Percentiles rank a stretch among this genome's conserved stretches.
These are phyloP conservation scores for Scytalidium lignicola DNA, from an alignment of 2,329 filamentous ascomycete genomes.

Conservation along the genomic window DNA sequence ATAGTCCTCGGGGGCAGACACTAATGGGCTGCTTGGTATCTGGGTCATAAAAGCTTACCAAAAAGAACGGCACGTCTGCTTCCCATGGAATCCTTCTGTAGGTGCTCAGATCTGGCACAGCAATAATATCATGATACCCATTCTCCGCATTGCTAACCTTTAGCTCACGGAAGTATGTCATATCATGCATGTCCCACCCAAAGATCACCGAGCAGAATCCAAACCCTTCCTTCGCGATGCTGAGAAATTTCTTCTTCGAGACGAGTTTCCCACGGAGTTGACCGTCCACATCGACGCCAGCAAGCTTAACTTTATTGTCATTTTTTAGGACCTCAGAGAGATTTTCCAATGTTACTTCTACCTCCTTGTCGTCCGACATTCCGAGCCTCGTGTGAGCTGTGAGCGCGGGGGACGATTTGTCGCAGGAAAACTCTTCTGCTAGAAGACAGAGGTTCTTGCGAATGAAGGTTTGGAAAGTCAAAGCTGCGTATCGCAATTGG, in stretches of 20 bases:
- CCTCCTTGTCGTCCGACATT: slow-evolving; percentile 17
- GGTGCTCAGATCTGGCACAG: slow-evolving; percentile 70
- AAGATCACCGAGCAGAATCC: slow-evolving; percentile 94
- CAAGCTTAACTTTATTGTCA: slow-evolving; percentile 80
- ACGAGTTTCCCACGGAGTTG: slow-evolving; percentile 84
- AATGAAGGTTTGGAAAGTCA: too few species aligned
- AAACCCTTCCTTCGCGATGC: slow-evolving; percentile 74
- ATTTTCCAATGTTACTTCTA: slow-evolving; percentile 54
- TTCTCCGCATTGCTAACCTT: slow-evolving; percentile 86
- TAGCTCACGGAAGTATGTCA: slow-evolving; percentile 81
- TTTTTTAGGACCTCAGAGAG: slow-evolving; percentile 62
- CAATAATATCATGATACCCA: slow-evolving; percentile 81
- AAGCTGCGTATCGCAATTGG: background rate
- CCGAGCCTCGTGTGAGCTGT: background rate
- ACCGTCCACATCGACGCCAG: slow-evolving; percentile 82
- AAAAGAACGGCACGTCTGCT: slow-evolving; percentile 76
- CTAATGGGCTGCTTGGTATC: slow-evolving; percentile 67
- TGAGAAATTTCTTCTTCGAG: slow-evolving; percentile 89
- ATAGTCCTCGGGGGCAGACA: slow-evolving; percentile 72
- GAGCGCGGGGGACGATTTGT: background rate
- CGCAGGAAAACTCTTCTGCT: too few species aligned
- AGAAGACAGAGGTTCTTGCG: too few species aligned
- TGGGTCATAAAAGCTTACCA: slow-evolving; percentile 79
- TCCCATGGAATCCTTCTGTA: slow-evolving; percentile 91
- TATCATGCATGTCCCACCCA: slow-evolving; percentile 96